Percentiles rank a stretch among this genome's conserved stretches.
phyloP scores from a whole-genome alignment of 176 grass and related monocot species.

The Elaeis guineensis region DNA sequence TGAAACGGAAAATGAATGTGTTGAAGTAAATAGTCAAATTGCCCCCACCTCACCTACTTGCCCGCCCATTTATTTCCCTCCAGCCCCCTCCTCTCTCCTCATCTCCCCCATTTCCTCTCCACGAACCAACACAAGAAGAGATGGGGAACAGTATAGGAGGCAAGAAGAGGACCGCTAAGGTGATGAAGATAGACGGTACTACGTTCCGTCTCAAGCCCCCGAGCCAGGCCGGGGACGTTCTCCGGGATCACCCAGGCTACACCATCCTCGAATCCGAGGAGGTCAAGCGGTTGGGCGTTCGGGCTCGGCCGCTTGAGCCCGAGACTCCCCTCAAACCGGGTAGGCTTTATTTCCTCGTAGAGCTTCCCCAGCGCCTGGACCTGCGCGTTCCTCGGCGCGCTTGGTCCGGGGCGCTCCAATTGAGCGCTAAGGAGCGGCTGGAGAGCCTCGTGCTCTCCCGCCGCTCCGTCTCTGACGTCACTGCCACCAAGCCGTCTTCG shows the following conservation, averaged over 20 bases:
- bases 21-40: too few relatives aligned
- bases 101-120: too few relatives aligned
- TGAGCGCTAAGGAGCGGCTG: constrained; percentile 11
- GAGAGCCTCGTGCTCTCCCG: constrained; percentile 9
- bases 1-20: too few relatives aligned
- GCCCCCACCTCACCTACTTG: too few relatives aligned
- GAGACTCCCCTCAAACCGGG: constrained; percentile 81
- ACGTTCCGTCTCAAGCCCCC: constrained; percentile 60
- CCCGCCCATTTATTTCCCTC: too few relatives aligned
- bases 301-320: constrained; percentile 43
- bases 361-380: constrained; percentile 31
- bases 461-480: constrained; percentile 14
- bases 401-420: constrained; percentile 41
- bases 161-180: constrained; percentile 56
- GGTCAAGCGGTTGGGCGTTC: constrained; percentile 58
- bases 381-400: constrained; percentile 42
- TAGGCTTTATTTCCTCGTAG: constrained; percentile 86
- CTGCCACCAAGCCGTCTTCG: too few relatives aligned
- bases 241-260: constrained; percentile 66
- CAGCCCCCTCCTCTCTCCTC: too few relatives aligned
- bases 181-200: constrained; percentile 95
- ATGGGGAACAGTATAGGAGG: constrained; percentile 13
- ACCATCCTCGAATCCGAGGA: constrained; percentile 81
- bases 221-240: constrained; percentile 25
- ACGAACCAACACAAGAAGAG: background rate